A percentile compares a stretch with the other conserved stretches of the same genome.
Conservation (phyloP, 352 stramenopile species). For the Globisporangium orthogonon region DNA sequence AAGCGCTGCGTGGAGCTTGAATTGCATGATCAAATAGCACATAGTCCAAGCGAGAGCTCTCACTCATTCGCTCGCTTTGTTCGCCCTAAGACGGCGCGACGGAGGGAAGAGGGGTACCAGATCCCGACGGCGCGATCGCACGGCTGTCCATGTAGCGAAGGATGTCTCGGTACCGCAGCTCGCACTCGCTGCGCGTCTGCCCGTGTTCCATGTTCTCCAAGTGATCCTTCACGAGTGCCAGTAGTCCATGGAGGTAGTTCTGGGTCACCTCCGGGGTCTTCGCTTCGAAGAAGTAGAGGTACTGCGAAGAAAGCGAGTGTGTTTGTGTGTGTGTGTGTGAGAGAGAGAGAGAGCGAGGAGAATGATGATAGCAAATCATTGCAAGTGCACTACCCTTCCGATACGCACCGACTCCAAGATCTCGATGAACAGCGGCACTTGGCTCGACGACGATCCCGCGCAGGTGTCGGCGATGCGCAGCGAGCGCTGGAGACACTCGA, state of each 20-base stretch:
- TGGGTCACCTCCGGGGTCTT: conserved; percentile 62
- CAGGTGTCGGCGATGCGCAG: conserved; percentile 94
- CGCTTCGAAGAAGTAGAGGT: conserved; percentile 93
- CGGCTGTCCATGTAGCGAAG: conserved; percentile 67
- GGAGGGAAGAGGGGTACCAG: neutral
- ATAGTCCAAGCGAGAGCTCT: no score
- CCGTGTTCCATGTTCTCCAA: conserved; percentile 87
- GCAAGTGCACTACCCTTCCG: neutral
- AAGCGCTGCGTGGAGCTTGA: no score
- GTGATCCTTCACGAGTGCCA: conserved; percentile 91
- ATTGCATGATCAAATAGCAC: no score
- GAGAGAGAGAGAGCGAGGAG: neutral
- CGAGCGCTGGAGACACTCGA: conserved; percentile 96
- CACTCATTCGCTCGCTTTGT: no score
- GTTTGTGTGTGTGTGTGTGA: neutral
- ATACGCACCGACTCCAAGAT: conserved; percentile 87
- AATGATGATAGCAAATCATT: neutral
- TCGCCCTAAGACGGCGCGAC: no score
- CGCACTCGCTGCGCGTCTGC: conserved; percentile 53
- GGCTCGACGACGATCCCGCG: conserved; percentile 52
- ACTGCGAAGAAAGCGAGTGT: conserved; percentile 24
- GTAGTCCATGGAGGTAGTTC: conserved; percentile 66
- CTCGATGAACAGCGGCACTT: conserved; percentile 95
- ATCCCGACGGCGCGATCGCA: conserved; percentile 14
- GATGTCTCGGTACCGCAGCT: conserved; percentile 84